Conservation (phyloP, 2,329 filamentous ascomycete species). For the Diatrype stigma region DNA sequence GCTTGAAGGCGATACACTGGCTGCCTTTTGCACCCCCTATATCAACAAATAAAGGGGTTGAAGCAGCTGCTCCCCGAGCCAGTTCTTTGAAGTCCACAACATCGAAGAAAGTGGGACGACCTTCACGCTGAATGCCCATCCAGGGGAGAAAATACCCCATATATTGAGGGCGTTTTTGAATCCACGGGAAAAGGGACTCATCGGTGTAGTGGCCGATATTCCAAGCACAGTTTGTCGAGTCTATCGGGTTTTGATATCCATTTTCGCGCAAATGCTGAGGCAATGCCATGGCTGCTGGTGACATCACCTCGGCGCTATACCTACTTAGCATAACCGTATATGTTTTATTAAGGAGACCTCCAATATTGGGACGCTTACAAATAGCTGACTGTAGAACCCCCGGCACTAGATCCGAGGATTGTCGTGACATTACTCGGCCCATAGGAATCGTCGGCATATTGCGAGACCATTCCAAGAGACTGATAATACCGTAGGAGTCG, state of each 20-base stretch:
- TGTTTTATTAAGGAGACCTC: background rate
- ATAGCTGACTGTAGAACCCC: too few species aligned
- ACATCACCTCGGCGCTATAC: too few species aligned
- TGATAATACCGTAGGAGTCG: constrained; percentile 20
- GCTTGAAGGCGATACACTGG: constrained; percentile 13
- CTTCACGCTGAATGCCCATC: constrained; percentile 15
- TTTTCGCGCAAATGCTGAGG: constrained; percentile 6
- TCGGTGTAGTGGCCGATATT: constrained; percentile 9
- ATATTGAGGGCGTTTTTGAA: constrained; percentile 11
- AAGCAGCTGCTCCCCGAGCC: constrained; percentile 2
- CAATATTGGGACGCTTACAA: too few species aligned
- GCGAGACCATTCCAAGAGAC: constrained; percentile 15
- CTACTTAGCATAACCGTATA: too few species aligned
- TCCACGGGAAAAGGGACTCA: constrained; percentile 9
- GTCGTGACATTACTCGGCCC: constrained; percentile 16
- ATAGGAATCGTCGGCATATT: constrained; percentile 12
- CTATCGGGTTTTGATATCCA: constrained; percentile 8
- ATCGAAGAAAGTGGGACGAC: constrained; percentile 12
- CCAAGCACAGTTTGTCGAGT: constrained; percentile 9
- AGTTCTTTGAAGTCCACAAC: constrained; percentile 14
- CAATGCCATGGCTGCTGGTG: too few species aligned
- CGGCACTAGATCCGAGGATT: constrained; percentile 12
- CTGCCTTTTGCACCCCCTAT: constrained; percentile 18
- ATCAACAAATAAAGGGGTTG: constrained; percentile 18
- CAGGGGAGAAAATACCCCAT: constrained; percentile 11